These are phyloP conservation scores for Spiromastix sp. DNA, from an alignment of 2,329 filamentous ascomycete species.

Conservation along the genomic window DNA sequence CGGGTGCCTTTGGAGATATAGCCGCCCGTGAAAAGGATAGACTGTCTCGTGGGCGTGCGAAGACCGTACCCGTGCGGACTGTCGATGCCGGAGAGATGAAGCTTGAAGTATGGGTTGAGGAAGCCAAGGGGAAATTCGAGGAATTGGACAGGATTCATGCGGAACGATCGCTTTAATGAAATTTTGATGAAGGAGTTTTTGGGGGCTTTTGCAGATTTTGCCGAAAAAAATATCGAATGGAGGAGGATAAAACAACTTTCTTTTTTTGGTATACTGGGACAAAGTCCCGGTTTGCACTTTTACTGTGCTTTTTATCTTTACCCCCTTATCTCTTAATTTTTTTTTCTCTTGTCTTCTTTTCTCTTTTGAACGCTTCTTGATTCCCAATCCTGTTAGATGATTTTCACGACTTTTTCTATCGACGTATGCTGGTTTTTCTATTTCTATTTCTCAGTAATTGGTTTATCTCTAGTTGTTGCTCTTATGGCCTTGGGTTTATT, in stretches of 20 bases:
- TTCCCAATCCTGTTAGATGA: too few species aligned
- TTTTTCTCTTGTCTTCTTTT: neutral
- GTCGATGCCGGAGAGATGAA: constrained; percentile 56
- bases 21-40: constrained; percentile 13
- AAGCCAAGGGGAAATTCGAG: constrained; percentile 45
- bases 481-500: too few species aligned
- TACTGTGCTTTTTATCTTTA: constrained; percentile 10
- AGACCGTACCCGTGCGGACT: constrained; percentile 50
- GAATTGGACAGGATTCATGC: constrained; percentile 27
- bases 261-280: neutral
- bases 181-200: neutral
- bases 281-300: neutral
- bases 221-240: neutral
- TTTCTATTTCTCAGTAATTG: too few species aligned
- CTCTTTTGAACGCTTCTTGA: neutral
- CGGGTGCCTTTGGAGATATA: neutral
- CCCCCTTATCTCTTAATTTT: constrained; percentile 5
- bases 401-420: too few species aligned
- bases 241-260: neutral
- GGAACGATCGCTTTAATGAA: constrained; percentile 26
- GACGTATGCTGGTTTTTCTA: too few species aligned
- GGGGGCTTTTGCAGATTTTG: constrained; percentile 1
- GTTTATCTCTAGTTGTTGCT: too few species aligned
- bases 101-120: constrained; percentile 62
- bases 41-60: constrained; percentile 38